A percentile compares a stretch with the other conserved stretches of the same genome.
phyloP scores from a whole-genome alignment of 768 basidiomycete genomes.

The Serendipita sp. region DNA sequence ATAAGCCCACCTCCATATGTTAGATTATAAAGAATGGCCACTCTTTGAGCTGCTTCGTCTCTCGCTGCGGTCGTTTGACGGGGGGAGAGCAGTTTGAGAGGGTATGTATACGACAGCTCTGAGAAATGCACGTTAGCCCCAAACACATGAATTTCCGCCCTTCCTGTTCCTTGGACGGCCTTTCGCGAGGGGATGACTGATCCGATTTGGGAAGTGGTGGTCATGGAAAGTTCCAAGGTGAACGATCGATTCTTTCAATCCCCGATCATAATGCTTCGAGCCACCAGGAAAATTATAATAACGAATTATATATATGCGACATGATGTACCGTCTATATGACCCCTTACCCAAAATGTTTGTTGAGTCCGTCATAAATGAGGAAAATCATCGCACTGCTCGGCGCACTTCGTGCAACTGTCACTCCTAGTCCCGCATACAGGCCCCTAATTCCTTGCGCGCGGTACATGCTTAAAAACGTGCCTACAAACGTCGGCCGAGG shows the following conservation, averaged over 20 bases:
- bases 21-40: conserved; percentile 62
- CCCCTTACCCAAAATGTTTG: conserved; percentile 29
- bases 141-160: conserved; percentile 17
- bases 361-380: conserved; percentile 73
- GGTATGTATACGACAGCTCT: conserved; percentile 65
- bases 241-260: too few relatives aligned
- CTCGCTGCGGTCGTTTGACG: conserved; percentile 19
- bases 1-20: conserved; percentile 89
- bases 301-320: too few relatives aligned
- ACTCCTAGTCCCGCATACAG: conserved; percentile 89
- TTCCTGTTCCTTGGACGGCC: conserved; percentile 10
- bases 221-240: too few relatives aligned
- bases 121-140: conserved; percentile 47
- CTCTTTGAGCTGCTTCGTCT: conserved; percentile 21
- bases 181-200: neutral
- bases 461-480: conserved; percentile 55
- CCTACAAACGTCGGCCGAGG: conserved; percentile 31
- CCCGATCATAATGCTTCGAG: too few relatives aligned
- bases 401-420: conserved; percentile 69
- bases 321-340: too few relatives aligned
- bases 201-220: too few relatives aligned
- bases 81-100: conserved; percentile 76
- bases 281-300: too few relatives aligned
- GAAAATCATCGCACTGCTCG: conserved; percentile 86
- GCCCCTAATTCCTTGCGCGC: conserved; percentile 58